Conservation (phyloP, 2,329 filamentous ascomycete genomes). For the Coleophoma cylindrospora region DNA sequence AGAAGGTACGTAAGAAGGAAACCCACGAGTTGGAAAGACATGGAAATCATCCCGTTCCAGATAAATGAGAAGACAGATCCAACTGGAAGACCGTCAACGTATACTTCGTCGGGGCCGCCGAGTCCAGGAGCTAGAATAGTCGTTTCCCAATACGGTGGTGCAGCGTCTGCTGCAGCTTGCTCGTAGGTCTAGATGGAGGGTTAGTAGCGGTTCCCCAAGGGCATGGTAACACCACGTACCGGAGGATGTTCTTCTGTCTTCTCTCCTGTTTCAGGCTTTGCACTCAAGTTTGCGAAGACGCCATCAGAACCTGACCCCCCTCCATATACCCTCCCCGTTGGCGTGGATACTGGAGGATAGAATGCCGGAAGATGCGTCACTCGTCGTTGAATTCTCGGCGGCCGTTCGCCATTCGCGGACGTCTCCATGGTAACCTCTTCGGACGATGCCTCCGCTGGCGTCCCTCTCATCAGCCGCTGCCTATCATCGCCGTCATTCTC, state of each 20-base stretch:
- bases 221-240: constrained; percentile 50
- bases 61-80: constrained; percentile 82
- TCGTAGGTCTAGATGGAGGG: constrained; percentile 72
- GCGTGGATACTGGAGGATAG: constrained; percentile 7
- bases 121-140: constrained; percentile 92
- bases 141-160: constrained; percentile 98
- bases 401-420: constrained; percentile 12
- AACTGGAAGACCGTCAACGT: constrained; percentile 91
- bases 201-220: background rate
- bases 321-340: constrained; percentile 52
- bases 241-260: constrained; percentile 87
- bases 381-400: constrained; percentile 16
- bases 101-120: constrained; percentile 89
- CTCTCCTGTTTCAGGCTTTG: constrained; percentile 78
- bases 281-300: constrained; percentile 91
- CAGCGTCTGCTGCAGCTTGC: constrained; percentile 93
- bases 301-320: constrained; percentile 81
- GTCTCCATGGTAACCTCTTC: constrained; percentile 25
- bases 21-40: constrained; percentile 94
- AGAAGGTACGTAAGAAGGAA: constrained; percentile 97
- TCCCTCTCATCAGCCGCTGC: constrained; percentile 77
- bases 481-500: constrained; percentile 76
- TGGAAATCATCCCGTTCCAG: constrained; percentile 94
- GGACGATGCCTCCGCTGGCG: constrained; percentile 20
- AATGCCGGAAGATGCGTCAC: constrained; percentile 22